Base-by-base conservation (phyloP, 257 asterid genomes). In the Primulina tabacum region DNA sequence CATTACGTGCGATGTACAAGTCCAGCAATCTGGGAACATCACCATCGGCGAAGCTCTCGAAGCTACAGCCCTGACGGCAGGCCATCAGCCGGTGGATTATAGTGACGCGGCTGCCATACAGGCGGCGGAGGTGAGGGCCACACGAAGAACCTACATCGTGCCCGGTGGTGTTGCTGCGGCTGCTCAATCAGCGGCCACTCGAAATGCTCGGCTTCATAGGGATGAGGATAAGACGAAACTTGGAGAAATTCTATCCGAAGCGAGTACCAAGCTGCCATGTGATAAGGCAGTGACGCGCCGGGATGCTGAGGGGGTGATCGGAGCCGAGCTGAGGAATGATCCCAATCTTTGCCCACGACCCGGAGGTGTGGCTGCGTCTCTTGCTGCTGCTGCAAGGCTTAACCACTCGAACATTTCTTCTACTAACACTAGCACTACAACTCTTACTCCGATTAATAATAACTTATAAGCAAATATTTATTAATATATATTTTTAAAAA, bases 101-200 rank as follows among this genome's bases (percentile, higher is more conserved):
- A 87, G 96, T 61, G 98, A 93, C 11, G 98, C 98, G 0, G 98
- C 98, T 0, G 98, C 98, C 0, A 93, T 93, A 34, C 99, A 93
- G 73, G 99, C 99, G 1, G 99, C 99, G 0, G 97, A 93, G 84
- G 99, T 93, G 26, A 83, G 99, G 77, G 99, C 99, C 9, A 93
- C 97, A 0, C 95, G 99, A 4, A 94, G 97, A 9, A 93, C 97
- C 14, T 89, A 86, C 69, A 93, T 93, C 4, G 81, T 90, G 7
- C 99, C 99, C 0, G 99, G 97, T 28, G 99, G 99, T 3, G 97
- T 93, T 55, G 99, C 97, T 5, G 99, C 99, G 0, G 96, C 97
- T 1, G 99, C 97, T 52, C 97, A 90, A 60, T 93, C 99, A 6
- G 99, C 99, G 2, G 99, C 99, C 9, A 90, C 99, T 55, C 96